A percentile compares a stretch with the other conserved stretches of the same genome.
Evolutionary conservation across 441 rosid species (phyloP).

Genomic region (Pelargonium fulgidum): DNA sequence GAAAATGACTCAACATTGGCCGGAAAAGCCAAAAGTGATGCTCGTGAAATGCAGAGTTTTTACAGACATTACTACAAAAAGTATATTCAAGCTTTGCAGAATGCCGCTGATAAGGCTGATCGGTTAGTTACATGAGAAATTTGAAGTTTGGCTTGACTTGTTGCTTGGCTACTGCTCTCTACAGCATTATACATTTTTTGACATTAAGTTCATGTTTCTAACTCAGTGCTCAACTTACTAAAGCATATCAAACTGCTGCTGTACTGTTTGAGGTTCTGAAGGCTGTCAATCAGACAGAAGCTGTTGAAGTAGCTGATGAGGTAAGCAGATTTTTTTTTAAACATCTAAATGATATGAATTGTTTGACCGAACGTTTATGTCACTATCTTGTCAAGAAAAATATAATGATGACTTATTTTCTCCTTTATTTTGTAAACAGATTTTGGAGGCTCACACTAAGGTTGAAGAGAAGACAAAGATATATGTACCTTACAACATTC

Average conservation of each 20-base stretch:
- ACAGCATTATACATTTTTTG: not conserved
- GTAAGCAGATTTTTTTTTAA: slow-evolving; percentile 32
- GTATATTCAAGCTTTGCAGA: slow-evolving; percentile 89
- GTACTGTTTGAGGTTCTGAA: slow-evolving; percentile 97
- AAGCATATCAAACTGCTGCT: slow-evolving; percentile 97
- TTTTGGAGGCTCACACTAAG: slow-evolving; percentile 82
- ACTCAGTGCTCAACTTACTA: slow-evolving; percentile 87
- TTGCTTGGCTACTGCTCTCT: not conserved
- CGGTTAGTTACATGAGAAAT: slow-evolving; percentile 47
- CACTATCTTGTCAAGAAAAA: not conserved
- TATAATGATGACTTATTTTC: no score
- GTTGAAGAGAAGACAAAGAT: slow-evolving; percentile 93
- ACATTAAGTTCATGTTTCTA: slow-evolving; percentile 12
- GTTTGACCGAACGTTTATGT: not conserved
- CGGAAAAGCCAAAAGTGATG: slow-evolving; percentile 90
- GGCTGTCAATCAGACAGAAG: slow-evolving; percentile 88
- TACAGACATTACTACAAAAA: slow-evolving; percentile 90
- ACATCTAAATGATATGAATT: not conserved
- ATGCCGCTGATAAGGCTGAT: slow-evolving; percentile 97
- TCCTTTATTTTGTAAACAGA: slow-evolving; percentile 34
- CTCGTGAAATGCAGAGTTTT: slow-evolving; percentile 96
- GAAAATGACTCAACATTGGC: slow-evolving; percentile 52
- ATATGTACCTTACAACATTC: slow-evolving; percentile 84
- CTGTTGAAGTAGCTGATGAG: slow-evolving; percentile 93
- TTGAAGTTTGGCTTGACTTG: not conserved